phyloP scores from a whole-genome alignment of 179 eudicot genomes.

The Camellia oleifera region DNA sequence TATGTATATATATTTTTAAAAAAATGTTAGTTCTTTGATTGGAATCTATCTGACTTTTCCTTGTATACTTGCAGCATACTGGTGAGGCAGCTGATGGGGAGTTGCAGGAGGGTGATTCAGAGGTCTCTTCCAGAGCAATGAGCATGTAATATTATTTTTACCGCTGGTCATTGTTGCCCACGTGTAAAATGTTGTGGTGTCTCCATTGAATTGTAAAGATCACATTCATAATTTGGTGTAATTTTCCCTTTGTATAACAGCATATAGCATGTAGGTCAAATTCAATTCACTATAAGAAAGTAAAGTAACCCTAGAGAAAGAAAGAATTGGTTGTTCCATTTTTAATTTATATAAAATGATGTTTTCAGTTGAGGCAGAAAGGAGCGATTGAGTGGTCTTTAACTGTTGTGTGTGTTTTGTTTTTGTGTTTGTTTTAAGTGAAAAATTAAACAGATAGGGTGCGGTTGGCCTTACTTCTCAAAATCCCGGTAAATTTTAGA shows the following conservation, averaged over 20 bases:
- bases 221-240: slow-evolving; percentile 19
- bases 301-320: neutral
- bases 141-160: slow-evolving; percentile 31
- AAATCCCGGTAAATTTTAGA: no score
- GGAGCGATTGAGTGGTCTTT: no score
- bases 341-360: neutral
- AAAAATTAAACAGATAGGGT: no score
- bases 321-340: slow-evolving; percentile 1
- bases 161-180: neutral
- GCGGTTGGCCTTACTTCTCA: no score
- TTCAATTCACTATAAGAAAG: slow-evolving; percentile 8
- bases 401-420: no score
- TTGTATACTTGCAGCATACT: slow-evolving; percentile 30
- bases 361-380: neutral
- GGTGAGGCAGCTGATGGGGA: slow-evolving; percentile 24
- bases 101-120: slow-evolving; percentile 35
- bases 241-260: slow-evolving; percentile 17
- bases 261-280: slow-evolving; percentile 6
- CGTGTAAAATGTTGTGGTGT: neutral
- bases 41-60: neutral
- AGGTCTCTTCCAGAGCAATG: slow-evolving; percentile 46
- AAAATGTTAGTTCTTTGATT: neutral
- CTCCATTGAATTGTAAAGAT: slow-evolving; percentile 9
- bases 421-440: no score
- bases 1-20: neutral